Conservation (phyloP, 441 rosid genomes). For the Syzygium malaccense region DNA sequence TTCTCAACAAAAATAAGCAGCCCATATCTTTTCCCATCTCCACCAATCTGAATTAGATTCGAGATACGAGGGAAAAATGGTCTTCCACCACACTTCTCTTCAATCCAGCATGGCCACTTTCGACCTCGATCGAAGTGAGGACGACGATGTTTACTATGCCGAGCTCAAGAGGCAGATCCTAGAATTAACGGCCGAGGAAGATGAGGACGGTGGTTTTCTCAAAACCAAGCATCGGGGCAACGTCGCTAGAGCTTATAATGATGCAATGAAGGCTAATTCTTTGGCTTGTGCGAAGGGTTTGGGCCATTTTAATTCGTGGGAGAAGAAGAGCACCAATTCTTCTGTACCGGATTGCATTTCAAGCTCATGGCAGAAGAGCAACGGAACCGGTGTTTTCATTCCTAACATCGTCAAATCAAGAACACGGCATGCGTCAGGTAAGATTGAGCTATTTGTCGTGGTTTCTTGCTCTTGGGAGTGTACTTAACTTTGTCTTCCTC, state of each 20-base stretch:
- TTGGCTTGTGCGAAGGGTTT: constrained; percentile 3
- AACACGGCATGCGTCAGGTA: constrained; percentile 16
- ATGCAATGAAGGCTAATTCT: constrained; percentile 13
- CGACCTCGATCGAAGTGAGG: not conserved
- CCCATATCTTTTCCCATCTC: not conserved
- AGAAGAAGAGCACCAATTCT: constrained; percentile 1
- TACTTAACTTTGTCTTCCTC: not conserved
- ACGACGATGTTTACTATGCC: constrained; percentile 32
- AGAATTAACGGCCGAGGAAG: constrained; percentile 34
- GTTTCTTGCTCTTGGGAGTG: not conserved
- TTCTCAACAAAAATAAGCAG: not conserved
- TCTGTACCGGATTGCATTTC: constrained; percentile 27
- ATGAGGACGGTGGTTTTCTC: constrained; percentile 14
- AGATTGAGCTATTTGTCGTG: not conserved
- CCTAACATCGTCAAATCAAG: constrained; percentile 25
- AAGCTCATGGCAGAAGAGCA: constrained; percentile 31
- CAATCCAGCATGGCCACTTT: not conserved
- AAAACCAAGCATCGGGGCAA: not conserved
- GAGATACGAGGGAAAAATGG: not conserved
- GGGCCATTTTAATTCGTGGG: constrained; percentile 5
- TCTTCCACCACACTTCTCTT: not conserved
- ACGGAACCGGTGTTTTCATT: constrained; percentile 54
- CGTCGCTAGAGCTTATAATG: not conserved
- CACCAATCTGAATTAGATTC: not conserved
- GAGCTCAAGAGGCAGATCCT: constrained; percentile 38